Evolutionary conservation across 2,329 filamentous ascomycete species (phyloP), one percentile per base, ranked within the genome.

Genomic region (Mycocentrospora acerina): DNA sequence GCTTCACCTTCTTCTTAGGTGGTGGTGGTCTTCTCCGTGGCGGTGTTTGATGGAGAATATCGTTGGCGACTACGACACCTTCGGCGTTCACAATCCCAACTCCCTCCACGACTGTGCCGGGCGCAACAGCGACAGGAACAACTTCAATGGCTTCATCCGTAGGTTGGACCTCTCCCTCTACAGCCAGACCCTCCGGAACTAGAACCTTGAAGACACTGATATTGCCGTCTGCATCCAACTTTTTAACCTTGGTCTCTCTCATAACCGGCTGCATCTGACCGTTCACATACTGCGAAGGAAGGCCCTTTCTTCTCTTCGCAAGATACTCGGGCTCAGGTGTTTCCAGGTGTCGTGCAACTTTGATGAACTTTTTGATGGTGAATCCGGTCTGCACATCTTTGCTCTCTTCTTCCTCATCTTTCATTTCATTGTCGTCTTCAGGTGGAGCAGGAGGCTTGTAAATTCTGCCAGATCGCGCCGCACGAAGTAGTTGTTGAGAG

Each of bases 141-240:
- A 75, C 73, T 29, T 71, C 67, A 32, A 72, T 65, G 18, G 71
- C 63, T 38, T 73, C 72, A 36, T 76, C 71, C 31, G 75, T 72
- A 25, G 76, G 72, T 42, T 88, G 80, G 34, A 95, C 83, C 61
- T 95, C 90, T 40, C 89, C 89, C 48, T 91, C 86, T 1, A 95
- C 78, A 4, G 75, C 73, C 61, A 93, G 86, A 1, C 89, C 90
- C 40, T 91, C 86, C 4, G 82, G 80, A 4, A 95, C 78, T 14
- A 88, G 86, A 7, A 93, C 82, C 57, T 94, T 88, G 64, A 93
- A 89, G 2, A 91, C 83, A 44, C 87, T 88, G 8, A 88, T 78
- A 54, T 91, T 91, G 16, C 90, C 90, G 16, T 75, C 77, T 1
- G 82, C 81, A 60, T 95, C 88, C 9, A 85, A 73, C 51, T 85